A percentile compares a stretch with the other conserved stretches of the same genome.
phyloP scores from a whole-genome alignment of 768 basidiomycete genomes.

The Xerocomus potaroensis region DNA sequence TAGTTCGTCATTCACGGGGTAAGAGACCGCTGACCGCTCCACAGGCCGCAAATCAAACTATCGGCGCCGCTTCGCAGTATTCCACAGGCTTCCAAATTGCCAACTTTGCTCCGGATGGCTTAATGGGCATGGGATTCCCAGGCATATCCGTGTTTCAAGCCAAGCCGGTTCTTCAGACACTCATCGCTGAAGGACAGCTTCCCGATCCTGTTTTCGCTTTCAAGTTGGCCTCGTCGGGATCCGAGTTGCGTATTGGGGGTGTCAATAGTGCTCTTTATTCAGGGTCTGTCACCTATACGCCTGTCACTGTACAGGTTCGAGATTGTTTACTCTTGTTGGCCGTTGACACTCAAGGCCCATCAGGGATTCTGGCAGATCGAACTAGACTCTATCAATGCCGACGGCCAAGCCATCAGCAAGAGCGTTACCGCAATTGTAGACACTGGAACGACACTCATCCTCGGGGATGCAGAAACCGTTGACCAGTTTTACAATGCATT shows the following conservation, averaged over 20 bases:
- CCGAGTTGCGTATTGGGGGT: slow-evolving; percentile 41
- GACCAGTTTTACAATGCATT: slow-evolving; percentile 28
- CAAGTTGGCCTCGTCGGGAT: slow-evolving; percentile 33
- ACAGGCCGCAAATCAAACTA: slow-evolving; percentile 20
- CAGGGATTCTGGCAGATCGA: slow-evolving; percentile 26
- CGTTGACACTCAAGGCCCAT: too few relatives aligned
- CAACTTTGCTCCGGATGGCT: slow-evolving; percentile 25
- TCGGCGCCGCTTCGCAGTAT: slow-evolving; percentile 23
- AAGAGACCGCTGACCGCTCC: slow-evolving; percentile 8
- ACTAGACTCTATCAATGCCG: slow-evolving; percentile 16
- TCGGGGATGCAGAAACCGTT: slow-evolving; percentile 39
- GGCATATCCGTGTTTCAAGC: slow-evolving; percentile 33
- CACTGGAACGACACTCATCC: slow-evolving; percentile 43
- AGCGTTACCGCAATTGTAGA: slow-evolving; percentile 37
- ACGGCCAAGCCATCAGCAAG: slow-evolving; percentile 14
- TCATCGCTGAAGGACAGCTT: slow-evolving; percentile 35
- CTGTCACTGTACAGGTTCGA: slow-evolving; percentile 31
- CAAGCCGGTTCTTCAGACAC: slow-evolving; percentile 40
- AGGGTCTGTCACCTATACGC: slow-evolving; percentile 35
- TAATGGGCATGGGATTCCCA: slow-evolving; percentile 43
- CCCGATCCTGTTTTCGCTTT: slow-evolving; percentile 35
- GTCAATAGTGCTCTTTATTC: slow-evolving; percentile 36
- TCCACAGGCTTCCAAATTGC: slow-evolving; percentile 9
- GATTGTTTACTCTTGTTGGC: too few relatives aligned
- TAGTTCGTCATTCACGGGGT: not conserved